Base-by-base conservation (phyloP, 345 rosid genomes). In the Eutrema yunnanense region DNA sequence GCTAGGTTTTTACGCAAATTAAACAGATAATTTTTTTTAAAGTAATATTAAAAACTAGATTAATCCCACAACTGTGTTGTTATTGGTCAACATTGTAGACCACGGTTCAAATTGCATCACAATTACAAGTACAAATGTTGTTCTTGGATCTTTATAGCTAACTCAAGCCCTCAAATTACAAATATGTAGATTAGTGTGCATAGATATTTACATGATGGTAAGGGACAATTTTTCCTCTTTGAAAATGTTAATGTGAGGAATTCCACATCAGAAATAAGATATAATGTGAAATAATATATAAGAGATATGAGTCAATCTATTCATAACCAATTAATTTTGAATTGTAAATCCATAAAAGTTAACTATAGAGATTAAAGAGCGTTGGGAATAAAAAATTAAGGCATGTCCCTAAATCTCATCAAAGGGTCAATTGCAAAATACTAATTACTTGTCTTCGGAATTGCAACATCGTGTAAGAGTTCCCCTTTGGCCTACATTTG, bases 401-500 rank as follows among this genome's bases (percentile, higher is more conserved):
- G 2, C 2, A 37, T 62, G 74, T 48, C 79, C 9, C 69, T 62
- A 62, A 54, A 69, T 54, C 79, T 63, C 27, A 69, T 62, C 79
- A 38, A 69, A 69, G 75, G 75, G 75, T 62, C 75, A 69, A 76
- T 6, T 62, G 36, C 67, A 75, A 43, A 51, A 55, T 42, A 47
- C 10, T 47, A 46, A 69, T 6, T 14, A 55, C 65, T 63, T 76
- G 79, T 76, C 79, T 40, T 54, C 68, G 65, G 48, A 69, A 69
- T 63, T 63, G 66, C 79, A 42, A 76, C 79, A 76, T 76, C 52
- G 71, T 76, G 79, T 69, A 69, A 63, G 79, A 76, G 74, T 76
- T 76, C 79, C 79, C 70, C 65, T 69, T 69, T 69, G 71, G 79
- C 79, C 75, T 69, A 76, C 79, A 76, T 62, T 59, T 69, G 79